These are phyloP conservation scores for Carex sylvatica DNA, from an alignment of 202 grass and related monocot genomes.

Conservation along the genomic window DNA sequence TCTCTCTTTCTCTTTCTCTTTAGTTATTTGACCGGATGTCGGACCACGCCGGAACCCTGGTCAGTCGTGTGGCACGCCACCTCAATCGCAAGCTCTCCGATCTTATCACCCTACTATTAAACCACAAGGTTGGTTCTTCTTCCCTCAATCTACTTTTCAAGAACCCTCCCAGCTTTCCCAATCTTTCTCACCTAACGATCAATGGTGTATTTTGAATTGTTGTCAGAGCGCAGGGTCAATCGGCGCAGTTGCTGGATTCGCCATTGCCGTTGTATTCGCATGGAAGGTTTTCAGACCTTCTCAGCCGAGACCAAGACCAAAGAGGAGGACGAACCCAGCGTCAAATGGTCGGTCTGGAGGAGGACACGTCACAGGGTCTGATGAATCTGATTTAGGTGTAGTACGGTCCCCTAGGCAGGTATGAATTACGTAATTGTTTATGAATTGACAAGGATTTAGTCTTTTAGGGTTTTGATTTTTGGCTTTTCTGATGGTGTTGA, in stretches of 20 bases:
- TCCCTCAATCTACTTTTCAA: background rate
- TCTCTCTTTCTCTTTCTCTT: background rate
- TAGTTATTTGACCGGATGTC: conserved; percentile 40
- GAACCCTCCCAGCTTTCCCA: background rate
- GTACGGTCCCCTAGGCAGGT: conserved; percentile 37
- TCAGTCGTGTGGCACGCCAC: conserved; percentile 63
- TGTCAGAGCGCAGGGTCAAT: conserved; percentile 64
- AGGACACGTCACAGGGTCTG: conserved; percentile 10
- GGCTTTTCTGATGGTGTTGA: conserved; percentile 13
- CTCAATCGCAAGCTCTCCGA: conserved; percentile 82
- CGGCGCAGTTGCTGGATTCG: conserved; percentile 88
- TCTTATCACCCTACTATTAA: conserved; percentile 50
- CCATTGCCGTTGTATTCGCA: conserved; percentile 85
- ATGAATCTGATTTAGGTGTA: conserved; percentile 9
- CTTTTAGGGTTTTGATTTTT: background rate
- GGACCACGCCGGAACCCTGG: conserved; percentile 56
- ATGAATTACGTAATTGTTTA: background rate
- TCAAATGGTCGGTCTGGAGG: conserved; percentile 4
- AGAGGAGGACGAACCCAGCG: conserved; percentile 26
- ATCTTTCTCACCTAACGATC: background rate
- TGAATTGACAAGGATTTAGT: background rate
- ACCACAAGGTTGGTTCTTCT: conserved; percentile 68
- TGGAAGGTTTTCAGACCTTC: conserved; percentile 69
- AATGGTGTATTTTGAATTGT: background rate
- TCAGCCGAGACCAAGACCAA: conserved; percentile 38